Conservation (phyloP, 1,284 basidiomycete species). For the Ganoderma multipileum region DNA sequence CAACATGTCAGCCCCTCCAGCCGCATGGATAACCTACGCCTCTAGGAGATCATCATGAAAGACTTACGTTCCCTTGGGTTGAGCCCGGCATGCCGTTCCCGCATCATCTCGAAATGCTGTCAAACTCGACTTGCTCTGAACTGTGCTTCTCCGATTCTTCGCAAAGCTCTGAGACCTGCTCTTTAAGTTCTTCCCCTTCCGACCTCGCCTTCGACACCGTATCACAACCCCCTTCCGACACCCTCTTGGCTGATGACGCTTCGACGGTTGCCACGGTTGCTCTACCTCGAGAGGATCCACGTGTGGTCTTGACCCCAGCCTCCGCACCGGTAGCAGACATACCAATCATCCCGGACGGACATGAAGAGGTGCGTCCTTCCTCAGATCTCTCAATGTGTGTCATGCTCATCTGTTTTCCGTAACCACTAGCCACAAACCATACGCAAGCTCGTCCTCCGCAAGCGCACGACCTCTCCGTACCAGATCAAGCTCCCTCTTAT, state of each 20-base stretch:
- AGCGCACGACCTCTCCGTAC: constrained; percentile 30
- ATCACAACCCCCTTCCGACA: constrained; percentile 1
- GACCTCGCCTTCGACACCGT: constrained; percentile 4
- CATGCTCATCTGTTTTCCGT: background rate
- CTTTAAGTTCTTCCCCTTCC: background rate
- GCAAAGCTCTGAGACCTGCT: constrained; percentile 3
- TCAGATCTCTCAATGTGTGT: background rate
- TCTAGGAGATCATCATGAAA: background rate
- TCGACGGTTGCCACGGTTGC: background rate
- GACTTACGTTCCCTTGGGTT: background rate
- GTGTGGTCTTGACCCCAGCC: background rate
- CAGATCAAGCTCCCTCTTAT: constrained; percentile 30
- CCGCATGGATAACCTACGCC: background rate
- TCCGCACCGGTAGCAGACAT: background rate
- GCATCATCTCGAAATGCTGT: constrained; percentile 1
- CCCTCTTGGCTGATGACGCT: background rate
- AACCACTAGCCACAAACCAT: constrained; percentile 21
- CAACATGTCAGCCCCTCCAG: constrained; percentile 6
- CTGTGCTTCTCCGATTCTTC: constrained; percentile 1
- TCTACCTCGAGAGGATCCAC: background rate
- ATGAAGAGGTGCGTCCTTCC: constrained; percentile 4
- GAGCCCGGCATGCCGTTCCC: constrained; percentile 3
- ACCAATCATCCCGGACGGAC: background rate
- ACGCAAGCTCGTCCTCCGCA: constrained; percentile 27
- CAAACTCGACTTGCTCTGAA: constrained; percentile 4